phyloP scores from a whole-genome alignment of 2,329 filamentous ascomycete species.

The Cadophora malorum region DNA sequence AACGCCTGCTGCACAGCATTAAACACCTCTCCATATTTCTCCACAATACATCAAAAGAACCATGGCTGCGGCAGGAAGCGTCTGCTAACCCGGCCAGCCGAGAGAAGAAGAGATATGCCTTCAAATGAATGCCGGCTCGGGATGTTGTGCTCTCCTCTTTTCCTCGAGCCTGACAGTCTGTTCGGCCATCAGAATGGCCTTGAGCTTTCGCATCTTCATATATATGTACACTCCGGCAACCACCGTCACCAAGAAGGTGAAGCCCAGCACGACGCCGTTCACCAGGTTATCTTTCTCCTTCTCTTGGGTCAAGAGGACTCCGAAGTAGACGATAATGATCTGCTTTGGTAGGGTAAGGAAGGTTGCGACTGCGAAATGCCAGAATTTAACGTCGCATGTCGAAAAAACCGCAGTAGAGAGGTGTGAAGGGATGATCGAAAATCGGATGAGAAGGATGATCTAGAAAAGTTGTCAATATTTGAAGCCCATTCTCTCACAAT shows the following conservation, averaged over 20 bases:
- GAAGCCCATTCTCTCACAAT: no score
- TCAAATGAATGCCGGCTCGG: constrained; percentile 1
- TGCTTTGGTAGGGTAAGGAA: constrained; percentile 52
- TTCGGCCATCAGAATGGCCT: constrained; percentile 47
- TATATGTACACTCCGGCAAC: constrained; percentile 48
- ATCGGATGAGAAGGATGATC: constrained; percentile 51
- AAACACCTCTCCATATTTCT: no score
- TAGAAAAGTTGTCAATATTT: constrained; percentile 28
- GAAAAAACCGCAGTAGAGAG: constrained; percentile 53
- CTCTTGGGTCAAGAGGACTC: constrained; percentile 46
- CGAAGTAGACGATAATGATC: constrained; percentile 51
- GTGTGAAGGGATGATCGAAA: constrained; percentile 51
- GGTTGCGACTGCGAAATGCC: constrained; percentile 50
- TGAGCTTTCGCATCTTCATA: constrained; percentile 47
- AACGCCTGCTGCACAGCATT: no score
- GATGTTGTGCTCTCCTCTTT: constrained; percentile 18
- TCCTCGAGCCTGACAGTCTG: constrained; percentile 38
- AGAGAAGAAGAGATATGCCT: no score
- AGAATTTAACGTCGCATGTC: constrained; percentile 51
- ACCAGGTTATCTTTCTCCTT: constrained; percentile 41
- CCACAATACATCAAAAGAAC: no score
- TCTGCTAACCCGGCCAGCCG: no score
- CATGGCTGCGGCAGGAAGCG: no score
- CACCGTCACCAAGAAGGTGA: constrained; percentile 47
- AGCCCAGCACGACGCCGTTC: constrained; percentile 47